Evolutionary conservation across 2,329 filamentous ascomycete genomes (phyloP), one percentile per base, ranked within the genome.

Genomic region (Microsporum canis): DNA sequence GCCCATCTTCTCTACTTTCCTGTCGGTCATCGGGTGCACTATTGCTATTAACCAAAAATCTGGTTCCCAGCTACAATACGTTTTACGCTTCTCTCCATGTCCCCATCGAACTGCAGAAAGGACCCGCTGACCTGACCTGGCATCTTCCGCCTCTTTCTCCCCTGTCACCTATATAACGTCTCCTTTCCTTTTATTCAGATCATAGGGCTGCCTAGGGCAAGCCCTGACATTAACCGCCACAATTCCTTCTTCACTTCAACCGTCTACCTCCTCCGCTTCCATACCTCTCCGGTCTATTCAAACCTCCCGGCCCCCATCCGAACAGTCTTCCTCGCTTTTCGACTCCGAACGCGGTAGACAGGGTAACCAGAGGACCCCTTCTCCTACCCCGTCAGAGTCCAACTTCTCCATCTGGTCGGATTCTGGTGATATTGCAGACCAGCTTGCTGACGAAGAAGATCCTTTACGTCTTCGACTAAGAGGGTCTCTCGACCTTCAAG

Each of bases 371-470:
- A 78, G 78, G 71, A 81, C 79, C 67, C 84, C 82, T 70, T 82
- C 80, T 23, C 62, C 63, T 41, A 68, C 69, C 69, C 74, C 75
- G 69, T 84, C 82, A 63, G 80, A 80, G 73, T 88, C 84, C 63
- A 84, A 87, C 69, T 88, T 89, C 74, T 89, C 86, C 62, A 84
- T 88, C 68, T 96, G 90, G 91, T 91, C 89, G 71, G 91, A 96
- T 75, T 96, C 92, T 51, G 92, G 91, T 71, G 94, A 97, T 76
- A 84, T 97, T 69, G 90, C 89, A 70, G 92, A 96, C 78, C 92
- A 95, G 80, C 81, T 91, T 68, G 88, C 84, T 70, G 87, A 88
- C 79, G 85, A 86, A 70, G 85, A 92, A 76, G 89, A 96, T 73
- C 89, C 90, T 63, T 81, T 95, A 67, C 85, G 84, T 68, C 83